Conservation (phyloP, 1,284 basidiomycete species). For the Neonothopanus nambi region DNA sequence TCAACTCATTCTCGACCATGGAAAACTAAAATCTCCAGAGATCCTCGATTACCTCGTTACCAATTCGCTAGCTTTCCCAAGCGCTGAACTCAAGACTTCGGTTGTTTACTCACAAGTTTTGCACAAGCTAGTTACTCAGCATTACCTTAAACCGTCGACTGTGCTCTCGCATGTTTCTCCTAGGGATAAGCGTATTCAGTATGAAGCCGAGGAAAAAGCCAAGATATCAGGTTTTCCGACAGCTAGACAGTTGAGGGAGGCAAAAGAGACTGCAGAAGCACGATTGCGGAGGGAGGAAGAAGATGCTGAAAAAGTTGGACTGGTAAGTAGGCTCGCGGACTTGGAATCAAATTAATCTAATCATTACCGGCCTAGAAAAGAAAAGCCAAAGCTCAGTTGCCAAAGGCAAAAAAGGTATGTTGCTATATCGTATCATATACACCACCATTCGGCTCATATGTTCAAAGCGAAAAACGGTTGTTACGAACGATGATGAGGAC, state of each 20-base stretch:
- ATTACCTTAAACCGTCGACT: conserved; percentile 75
- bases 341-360: neutral
- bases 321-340: conserved; percentile 48
- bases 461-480: conserved; percentile 50
- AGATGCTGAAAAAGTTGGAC: conserved; percentile 67
- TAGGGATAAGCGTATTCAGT: conserved; percentile 71
- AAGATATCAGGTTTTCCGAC: conserved; percentile 75
- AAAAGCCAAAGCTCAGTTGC: conserved; percentile 46
- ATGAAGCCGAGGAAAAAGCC: conserved; percentile 71
- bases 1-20: conserved; percentile 78
- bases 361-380: conserved; percentile 30
- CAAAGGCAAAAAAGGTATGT: conserved; percentile 43
- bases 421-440: neutral
- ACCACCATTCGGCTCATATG: neutral
- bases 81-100: conserved; percentile 38
- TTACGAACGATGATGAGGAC: conserved; percentile 48
- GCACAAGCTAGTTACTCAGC: conserved; percentile 62
- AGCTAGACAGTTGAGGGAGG: conserved; percentile 70
- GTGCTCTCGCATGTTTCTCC: conserved; percentile 72
- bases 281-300: conserved; percentile 69
- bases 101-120: conserved; percentile 57
- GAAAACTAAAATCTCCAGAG: conserved; percentile 80
- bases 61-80: neutral
- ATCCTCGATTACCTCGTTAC: conserved; percentile 43
- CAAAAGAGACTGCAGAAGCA: conserved; percentile 61